These are phyloP conservation scores for Ophiostoma sp. DNA, from an alignment of 2,329 filamentous ascomycete genomes.

Conservation along the genomic window DNA sequence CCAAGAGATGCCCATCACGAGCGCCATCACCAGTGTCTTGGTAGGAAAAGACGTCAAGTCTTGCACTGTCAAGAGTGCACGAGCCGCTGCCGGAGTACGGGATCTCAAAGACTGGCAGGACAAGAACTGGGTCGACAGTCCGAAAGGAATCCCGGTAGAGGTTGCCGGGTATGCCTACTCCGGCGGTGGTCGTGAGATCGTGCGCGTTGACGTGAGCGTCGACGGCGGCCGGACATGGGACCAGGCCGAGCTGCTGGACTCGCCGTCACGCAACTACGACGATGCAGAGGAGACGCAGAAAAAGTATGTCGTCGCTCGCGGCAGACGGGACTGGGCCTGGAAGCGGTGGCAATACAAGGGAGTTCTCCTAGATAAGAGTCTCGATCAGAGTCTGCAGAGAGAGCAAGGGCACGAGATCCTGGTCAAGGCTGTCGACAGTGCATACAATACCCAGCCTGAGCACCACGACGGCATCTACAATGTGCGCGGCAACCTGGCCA, in stretches of 20 bases:
- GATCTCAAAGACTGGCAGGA: constrained; percentile 25
- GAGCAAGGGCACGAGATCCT: constrained; percentile 42
- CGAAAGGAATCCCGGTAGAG: constrained; percentile 31
- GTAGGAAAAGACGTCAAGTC: constrained; percentile 30
- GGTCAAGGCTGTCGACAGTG: constrained; percentile 61
- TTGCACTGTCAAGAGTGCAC: not conserved
- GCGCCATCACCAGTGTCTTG: constrained; percentile 53
- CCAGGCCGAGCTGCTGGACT: constrained; percentile 54
- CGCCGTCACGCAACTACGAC: constrained; percentile 29
- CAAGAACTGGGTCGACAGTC: not conserved
- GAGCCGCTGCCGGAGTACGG: constrained; percentile 24
- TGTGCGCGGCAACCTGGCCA: constrained; percentile 58
- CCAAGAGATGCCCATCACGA: constrained; percentile 64
- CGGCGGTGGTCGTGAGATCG: constrained; percentile 59
- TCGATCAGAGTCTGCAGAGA: not conserved
- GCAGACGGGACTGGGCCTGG: constrained; percentile 53
- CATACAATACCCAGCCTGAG: constrained; percentile 62
- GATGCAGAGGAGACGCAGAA: not conserved
- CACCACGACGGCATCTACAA: constrained; percentile 57
- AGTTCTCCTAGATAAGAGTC: constrained; percentile 31
- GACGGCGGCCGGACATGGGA: constrained; percentile 61
- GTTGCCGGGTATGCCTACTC: constrained; percentile 62
- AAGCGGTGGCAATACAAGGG: constrained; percentile 55
- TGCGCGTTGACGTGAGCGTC: constrained; percentile 61
- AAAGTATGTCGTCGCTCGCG: constrained; percentile 25